Conservation (phyloP, 371 early-diverging fungal species). For the Syncephalastrum sp. region DNA sequence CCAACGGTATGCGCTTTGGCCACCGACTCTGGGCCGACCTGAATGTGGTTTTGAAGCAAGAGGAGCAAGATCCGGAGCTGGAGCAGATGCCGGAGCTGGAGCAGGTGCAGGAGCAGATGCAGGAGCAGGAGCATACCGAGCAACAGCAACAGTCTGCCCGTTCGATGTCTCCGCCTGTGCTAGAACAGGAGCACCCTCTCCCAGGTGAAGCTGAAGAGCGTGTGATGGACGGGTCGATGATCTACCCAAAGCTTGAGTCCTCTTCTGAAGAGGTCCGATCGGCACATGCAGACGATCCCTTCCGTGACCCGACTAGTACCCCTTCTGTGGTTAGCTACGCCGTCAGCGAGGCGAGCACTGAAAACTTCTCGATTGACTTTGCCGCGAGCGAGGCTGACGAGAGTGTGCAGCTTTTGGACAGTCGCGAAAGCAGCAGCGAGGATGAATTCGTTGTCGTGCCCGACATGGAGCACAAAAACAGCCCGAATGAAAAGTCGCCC, state of each 20-base stretch:
- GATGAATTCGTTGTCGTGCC: slow-evolving; percentile 4
- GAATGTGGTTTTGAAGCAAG: slow-evolving; percentile 38
- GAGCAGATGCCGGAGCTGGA: neutral
- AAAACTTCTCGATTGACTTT: too few species aligned
- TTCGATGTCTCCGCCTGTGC: neutral
- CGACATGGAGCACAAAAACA: neutral
- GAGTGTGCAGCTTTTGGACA: neutral
- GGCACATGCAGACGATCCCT: too few species aligned
- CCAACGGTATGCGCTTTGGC: slow-evolving; percentile 65
- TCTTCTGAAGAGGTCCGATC: too few species aligned
- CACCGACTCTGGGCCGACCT: slow-evolving; percentile 68
- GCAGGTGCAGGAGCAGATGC: neutral
- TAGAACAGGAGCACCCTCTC: neutral
- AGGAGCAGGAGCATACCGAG: neutral
- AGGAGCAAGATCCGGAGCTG: neutral
- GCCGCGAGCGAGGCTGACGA: neutral
- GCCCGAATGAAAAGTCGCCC: slow-evolving; percentile 5
- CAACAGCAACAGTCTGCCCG: neutral
- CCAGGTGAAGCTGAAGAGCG: too few species aligned
- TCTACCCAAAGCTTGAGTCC: too few species aligned
- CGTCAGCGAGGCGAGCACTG: neutral
- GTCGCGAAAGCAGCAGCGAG: slow-evolving; percentile 1
- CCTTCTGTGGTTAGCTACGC: slow-evolving; percentile 7
- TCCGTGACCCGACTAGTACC: neutral
- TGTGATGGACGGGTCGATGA: too few species aligned